These are phyloP conservation scores for Microcera coccophila DNA, from an alignment of 2,329 filamentous ascomycete genomes.

Conservation along the genomic window DNA sequence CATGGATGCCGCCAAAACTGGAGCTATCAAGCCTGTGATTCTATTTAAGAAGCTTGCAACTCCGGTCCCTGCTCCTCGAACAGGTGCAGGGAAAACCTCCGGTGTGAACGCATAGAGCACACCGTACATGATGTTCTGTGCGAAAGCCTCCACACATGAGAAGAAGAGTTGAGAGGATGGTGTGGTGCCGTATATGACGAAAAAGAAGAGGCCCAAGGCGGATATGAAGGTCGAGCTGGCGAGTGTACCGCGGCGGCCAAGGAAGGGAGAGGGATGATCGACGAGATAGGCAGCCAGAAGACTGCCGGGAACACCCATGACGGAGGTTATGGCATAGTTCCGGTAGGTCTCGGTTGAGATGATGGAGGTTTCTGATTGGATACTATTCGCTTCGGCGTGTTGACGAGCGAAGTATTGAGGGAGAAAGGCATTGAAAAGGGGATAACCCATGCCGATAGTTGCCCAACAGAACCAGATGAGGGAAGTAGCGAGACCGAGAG, in stretches of 20 bases:
- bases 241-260: slow-evolving; percentile 70
- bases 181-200: slow-evolving; percentile 56
- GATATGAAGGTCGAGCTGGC: slow-evolving; percentile 64
- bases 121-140: slow-evolving; percentile 74
- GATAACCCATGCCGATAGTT: slow-evolving; percentile 80
- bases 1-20: slow-evolving; percentile 61
- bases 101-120: slow-evolving; percentile 74
- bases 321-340: slow-evolving; percentile 76
- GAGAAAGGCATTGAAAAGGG: slow-evolving; percentile 86
- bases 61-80: slow-evolving; percentile 67
- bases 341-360: slow-evolving; percentile 60
- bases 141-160: slow-evolving; percentile 65
- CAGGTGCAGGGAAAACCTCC: slow-evolving; percentile 70
- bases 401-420: slow-evolving; percentile 72
- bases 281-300: slow-evolving; percentile 71
- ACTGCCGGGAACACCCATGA: slow-evolving; percentile 73
- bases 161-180: slow-evolving; percentile 59
- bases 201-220: slow-evolving; percentile 66
- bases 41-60: slow-evolving; percentile 70
- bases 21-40: slow-evolving; percentile 62
- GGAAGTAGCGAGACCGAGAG: slow-evolving; percentile 47
- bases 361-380: slow-evolving; percentile 31
- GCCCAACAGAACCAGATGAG: slow-evolving; percentile 78
- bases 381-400: slow-evolving; percentile 36
- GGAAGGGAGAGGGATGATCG: slow-evolving; percentile 56